Evolutionary conservation across 1,284 basidiomycete genomes (phyloP), one percentile per base, ranked within the genome.

Genomic region (Ustilago crameri): DNA sequence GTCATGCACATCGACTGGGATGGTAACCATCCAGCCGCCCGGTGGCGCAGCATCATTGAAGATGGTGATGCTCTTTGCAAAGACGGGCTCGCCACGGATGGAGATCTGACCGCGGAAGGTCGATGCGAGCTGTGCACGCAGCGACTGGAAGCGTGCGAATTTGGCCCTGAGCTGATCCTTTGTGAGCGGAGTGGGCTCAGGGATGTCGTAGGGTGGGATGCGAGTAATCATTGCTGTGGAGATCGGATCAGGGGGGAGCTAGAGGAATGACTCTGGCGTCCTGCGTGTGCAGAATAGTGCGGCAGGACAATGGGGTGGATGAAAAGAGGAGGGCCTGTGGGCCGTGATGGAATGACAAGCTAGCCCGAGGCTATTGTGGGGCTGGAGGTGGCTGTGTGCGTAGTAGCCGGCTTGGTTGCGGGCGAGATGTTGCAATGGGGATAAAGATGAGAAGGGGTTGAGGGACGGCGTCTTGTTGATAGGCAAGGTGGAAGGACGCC

Each of bases 11-110:
- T 64, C 63, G 23, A 59, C 46, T 35, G 75, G 75, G 10, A 69
- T 20, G 7, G 61, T 53, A 10, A 77, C 75, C 58, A 77, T 69
- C 74, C 75, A 77, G 43, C 55, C 70, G 5, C 67, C 69, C 26
- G 66, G 53, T 2, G 70, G 72, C 27, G 75, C 74, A 2, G 75
- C 75, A 59, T 73, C 61, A 56, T 77, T 77, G 42, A 77, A 77
- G 54, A 77, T 62, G 53, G 59, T 51, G 44, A 74, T 61, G 57
- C 70, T 75, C 38, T 56, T 50, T 10, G 50, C 54, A 37, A 77
- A 77, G 23, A 57, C 22, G 9, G 55, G 51, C 32, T 74, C 71
- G 12, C 71, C 71, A 3, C 66, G 57, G 23, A 70, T 51, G 40
- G 62, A 66, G 24, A 74, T 54, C 49, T 62, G 61, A n/a, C 71